These are phyloP conservation scores for Rhododendron simsii DNA, from an alignment of 148 eudicot species.

Conservation along the genomic window DNA sequence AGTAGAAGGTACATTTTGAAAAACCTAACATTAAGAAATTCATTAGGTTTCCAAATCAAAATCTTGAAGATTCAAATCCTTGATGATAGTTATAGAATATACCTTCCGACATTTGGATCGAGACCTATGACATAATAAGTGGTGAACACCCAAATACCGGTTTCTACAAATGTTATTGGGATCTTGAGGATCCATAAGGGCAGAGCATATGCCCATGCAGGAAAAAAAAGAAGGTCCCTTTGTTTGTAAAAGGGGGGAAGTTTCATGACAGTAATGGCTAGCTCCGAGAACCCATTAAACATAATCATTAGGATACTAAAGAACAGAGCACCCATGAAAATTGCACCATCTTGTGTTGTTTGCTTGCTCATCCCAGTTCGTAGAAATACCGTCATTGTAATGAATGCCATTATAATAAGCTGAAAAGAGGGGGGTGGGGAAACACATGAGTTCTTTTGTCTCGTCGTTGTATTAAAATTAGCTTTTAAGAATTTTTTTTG, in stretches of 20 bases:
- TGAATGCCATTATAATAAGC: slow-evolving; percentile 51
- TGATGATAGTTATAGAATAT: background rate
- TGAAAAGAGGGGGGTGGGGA: slow-evolving; percentile 17
- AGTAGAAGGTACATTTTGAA: slow-evolving; percentile 27
- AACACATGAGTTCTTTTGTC: background rate
- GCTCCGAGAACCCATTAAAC: slow-evolving; percentile 80
- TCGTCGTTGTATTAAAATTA: background rate
- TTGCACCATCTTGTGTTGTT: slow-evolving; percentile 40
- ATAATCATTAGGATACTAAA: slow-evolving; percentile 43
- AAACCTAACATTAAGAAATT: slow-evolving; percentile 20
- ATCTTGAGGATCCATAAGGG: slow-evolving; percentile 74
- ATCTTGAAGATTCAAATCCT: background rate
- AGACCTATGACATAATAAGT: slow-evolving; percentile 77
- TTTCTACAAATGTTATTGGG: slow-evolving; percentile 64
- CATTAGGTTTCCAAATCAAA: background rate
- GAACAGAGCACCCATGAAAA: slow-evolving; percentile 75
- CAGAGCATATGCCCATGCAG: slow-evolving; percentile 81
- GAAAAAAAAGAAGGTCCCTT: slow-evolving; percentile 70
- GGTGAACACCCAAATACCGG: slow-evolving; percentile 52
- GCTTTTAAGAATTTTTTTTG: background rate
- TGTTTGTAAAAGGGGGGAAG: slow-evolving; percentile 85
- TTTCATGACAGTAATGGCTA: slow-evolving; percentile 56
- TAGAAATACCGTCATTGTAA: slow-evolving; percentile 63
- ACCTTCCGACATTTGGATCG: slow-evolving; percentile 57
- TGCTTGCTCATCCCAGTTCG: slow-evolving; percentile 52